A percentile compares a stretch with the other conserved stretches of the same genome.
Conservation (phyloP, 495 filamentous ascomycete species). For the Hypoxylon perforatum region DNA sequence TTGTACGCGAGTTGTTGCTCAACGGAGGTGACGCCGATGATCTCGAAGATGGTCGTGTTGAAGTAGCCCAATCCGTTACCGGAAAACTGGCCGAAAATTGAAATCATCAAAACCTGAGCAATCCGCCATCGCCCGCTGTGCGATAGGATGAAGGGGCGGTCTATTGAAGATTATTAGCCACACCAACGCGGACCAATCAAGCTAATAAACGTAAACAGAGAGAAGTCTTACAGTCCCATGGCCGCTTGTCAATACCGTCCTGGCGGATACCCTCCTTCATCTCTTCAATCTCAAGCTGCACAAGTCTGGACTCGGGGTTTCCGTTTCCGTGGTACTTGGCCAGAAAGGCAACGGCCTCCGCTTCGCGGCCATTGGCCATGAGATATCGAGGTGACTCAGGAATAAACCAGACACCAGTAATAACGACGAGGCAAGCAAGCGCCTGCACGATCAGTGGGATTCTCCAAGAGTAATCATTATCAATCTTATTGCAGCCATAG, state of each 20-base stretch:
- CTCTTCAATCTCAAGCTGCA: conserved; percentile 67
- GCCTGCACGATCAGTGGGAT: conserved; percentile 60
- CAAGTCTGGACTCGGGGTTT: conserved; percentile 62
- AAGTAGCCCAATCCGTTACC: conserved; percentile 55
- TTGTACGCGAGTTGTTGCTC: conserved; percentile 58
- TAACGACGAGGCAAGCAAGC: conserved; percentile 59
- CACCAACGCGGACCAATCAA: not conserved
- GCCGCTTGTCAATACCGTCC: conserved; percentile 66
- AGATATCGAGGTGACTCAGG: conserved; percentile 74
- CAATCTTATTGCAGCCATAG: conserved; percentile 56
- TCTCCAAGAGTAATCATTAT: conserved; percentile 56
- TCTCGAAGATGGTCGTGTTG: conserved; percentile 48
- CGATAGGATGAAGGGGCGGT: conserved; percentile 56
- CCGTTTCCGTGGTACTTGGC: conserved; percentile 69
- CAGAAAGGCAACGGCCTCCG: conserved; percentile 65
- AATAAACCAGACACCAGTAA: conserved; percentile 66
- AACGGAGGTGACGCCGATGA: conserved; percentile 47
- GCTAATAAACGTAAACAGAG: no score
- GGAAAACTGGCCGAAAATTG: conserved; percentile 65
- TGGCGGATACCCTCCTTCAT: conserved; percentile 66
- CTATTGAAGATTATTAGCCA: conserved; percentile 31
- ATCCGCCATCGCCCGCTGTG: conserved; percentile 62
- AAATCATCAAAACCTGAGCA: conserved; percentile 61
- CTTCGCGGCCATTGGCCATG: conserved; percentile 63
- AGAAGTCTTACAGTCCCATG: conserved; percentile 53